Evolutionary conservation across 192 early-diverging fungal genomes (phyloP), one percentile per base, ranked within the genome.

Genomic region (Mortierella hygrophila): DNA sequence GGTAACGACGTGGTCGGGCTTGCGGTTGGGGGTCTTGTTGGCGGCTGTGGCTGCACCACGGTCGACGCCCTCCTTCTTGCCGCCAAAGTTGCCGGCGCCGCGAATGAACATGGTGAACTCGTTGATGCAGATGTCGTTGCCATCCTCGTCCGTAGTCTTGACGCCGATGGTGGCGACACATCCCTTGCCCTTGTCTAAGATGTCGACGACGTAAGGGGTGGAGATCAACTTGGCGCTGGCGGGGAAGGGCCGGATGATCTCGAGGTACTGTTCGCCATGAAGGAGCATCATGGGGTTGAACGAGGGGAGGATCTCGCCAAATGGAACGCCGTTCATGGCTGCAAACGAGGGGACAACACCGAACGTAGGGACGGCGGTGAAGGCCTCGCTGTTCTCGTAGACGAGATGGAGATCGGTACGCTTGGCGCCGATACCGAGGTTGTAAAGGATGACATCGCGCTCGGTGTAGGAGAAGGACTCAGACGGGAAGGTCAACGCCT

Each of bases 151-250:
- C 37, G 86, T 91, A 78, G 96, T 95, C 3, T 93, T 93, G 7
- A 97, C 90, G 78, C 96, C 95, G 52, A 94, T 79, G 41, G 97
- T 90, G 38, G 95, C 93, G 26, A 95, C 91, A 78, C 95, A 94
- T 42, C 95, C 97, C 87, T 97, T 97, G 78, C 97, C 97, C 92
- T 98, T 99, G 90, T 99, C 98, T 75, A 98, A 92, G 72, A 99
- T 94, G 73, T 98, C 97, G 55, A 99, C 90, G 47, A 98, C 87
- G 81, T 90, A 90, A 73, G 94, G 90, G 18, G 88, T 93, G 75
- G 94, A 93, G 57, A 89, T 91, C 38, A 99, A 90, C 41, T 87
- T 93, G 57, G 95, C 97, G 55, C 91, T 89, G 68, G 96, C 94
- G n/a, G 97, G 97, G 21, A 98, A 90, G 16, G 95, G 94, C 54